Evolutionary conservation across 257 asterid species (phyloP), one percentile per base, ranked within the genome.

Genomic region (Thymus mandschuricus): DNA sequence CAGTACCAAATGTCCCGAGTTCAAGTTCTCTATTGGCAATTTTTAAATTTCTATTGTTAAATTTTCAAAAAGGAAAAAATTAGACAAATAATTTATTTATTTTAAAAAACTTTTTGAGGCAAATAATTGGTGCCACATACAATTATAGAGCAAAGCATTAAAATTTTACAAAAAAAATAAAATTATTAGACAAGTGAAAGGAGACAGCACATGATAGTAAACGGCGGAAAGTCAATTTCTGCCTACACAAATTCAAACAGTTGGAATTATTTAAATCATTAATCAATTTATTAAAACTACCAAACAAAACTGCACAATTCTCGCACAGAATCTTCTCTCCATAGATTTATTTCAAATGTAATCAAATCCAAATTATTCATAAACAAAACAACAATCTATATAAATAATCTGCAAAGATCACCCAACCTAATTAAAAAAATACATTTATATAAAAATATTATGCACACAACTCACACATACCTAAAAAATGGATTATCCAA

Each of bases 221-320:
- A 57, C 71, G 85, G 81, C 86, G 74, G 31, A 78, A 81, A 75
- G 81, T 67, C 51, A 56, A 64, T 61, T 50, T 50, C 64, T 35
- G 49, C 59, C 13, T 38, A n/a, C 31, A 55, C 10, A 21, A 55
- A 62, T 64, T 30, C 0, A 38, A 10, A 66, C 58, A 68, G 46
- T 63, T 21, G 58, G 6, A 49, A 69, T 28, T 58, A 68, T 57
- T 10, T 44, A 63, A 50, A 38, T 28, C 45, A 62, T 57, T 51
- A 51, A 56, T 45, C 35, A 13, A 60, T 13, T 21, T 21, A 21
- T 21, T 15, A 10, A 46, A 34, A 50, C 5, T 8, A 28, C 31
- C 50, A 75, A 75, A 34, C 73, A 81, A 21, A 21, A 21, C 21
- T 21, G 21, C 21, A 21, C 21, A 21, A 21, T 21, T 21, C 21